These are phyloP conservation scores for Dissophora globulifera DNA, from an alignment of 192 early-diverging fungal genomes.

Conservation along the genomic window DNA sequence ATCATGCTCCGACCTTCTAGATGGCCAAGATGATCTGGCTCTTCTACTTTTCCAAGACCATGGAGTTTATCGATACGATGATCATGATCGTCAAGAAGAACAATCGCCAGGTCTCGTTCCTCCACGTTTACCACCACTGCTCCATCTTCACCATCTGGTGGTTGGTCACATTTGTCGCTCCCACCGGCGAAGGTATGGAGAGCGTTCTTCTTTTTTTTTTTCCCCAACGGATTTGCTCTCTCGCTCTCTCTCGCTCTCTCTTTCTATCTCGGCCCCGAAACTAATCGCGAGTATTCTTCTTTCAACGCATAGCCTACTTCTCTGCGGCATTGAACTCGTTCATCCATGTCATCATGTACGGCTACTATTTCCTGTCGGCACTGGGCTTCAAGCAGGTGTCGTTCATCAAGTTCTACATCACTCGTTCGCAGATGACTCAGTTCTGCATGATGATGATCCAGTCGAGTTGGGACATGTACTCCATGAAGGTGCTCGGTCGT, in stretches of 20 bases:
- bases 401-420: constrained; percentile 73
- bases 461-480: constrained; percentile 58
- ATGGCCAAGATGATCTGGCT: constrained; percentile 75
- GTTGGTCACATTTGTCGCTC: constrained; percentile 64
- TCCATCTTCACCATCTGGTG: constrained; percentile 74
- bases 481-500: constrained; percentile 43
- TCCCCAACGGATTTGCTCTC: not conserved
- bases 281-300: no score
- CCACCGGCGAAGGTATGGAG: constrained; percentile 64
- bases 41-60: constrained; percentile 72
- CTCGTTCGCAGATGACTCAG: constrained; percentile 73
- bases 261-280: not conserved
- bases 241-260: not conserved
- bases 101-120: constrained; percentile 72
- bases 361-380: constrained; percentile 68
- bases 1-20: constrained; percentile 21
- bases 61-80: constrained; percentile 73
- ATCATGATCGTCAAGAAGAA: constrained; percentile 79
- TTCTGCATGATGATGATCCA: constrained; percentile 69
- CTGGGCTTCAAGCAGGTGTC: constrained; percentile 63
- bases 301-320: constrained; percentile 53
- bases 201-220: not conserved
- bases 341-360: constrained; percentile 78
- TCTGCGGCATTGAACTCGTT: constrained; percentile 65
- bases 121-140: constrained; percentile 74